Percentiles rank a stretch among this genome's conserved stretches.
Evolutionary conservation across 768 basidiomycete genomes (phyloP).

Genomic region (Cubamyces sp.): DNA sequence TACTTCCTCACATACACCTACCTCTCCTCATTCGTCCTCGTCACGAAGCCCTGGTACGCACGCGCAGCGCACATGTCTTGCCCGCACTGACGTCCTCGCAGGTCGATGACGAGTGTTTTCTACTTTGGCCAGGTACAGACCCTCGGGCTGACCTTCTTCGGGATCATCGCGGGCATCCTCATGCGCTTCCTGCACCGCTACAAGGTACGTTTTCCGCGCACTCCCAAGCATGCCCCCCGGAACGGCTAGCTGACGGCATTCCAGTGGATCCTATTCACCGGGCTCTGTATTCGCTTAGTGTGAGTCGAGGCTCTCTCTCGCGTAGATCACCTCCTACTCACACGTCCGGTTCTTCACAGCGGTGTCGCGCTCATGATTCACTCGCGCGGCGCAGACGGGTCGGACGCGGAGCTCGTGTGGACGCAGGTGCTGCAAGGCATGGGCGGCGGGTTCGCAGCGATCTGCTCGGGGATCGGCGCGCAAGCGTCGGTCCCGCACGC

Average conservation of each 20-base stretch:
- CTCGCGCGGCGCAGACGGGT: constrained; percentile 28
- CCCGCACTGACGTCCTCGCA: neutral
- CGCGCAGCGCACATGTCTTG: constrained; percentile 46
- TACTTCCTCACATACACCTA: constrained; percentile 76
- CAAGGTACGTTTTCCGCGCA: constrained; percentile 35
- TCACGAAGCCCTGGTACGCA: constrained; percentile 31
- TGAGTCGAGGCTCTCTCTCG: constrained; percentile 16
- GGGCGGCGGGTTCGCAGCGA: constrained; percentile 54
- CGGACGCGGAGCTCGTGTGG: constrained; percentile 44
- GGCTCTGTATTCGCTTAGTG: constrained; percentile 35
- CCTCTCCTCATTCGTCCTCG: constrained; percentile 67
- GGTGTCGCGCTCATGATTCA: constrained; percentile 37
- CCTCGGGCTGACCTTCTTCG: constrained; percentile 50
- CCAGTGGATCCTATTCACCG: constrained; percentile 44
- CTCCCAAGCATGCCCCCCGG: neutral
- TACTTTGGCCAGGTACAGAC: constrained; percentile 45
- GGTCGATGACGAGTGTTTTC: constrained; percentile 41
- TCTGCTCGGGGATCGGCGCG: constrained; percentile 44
- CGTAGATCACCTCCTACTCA: neutral
- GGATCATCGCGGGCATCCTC: constrained; percentile 50
- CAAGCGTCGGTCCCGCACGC: constrained; percentile 52
- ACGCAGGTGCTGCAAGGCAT: constrained; percentile 53
- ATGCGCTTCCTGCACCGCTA: constrained; percentile 50
- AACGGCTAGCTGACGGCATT: neutral
- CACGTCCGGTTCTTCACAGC: constrained; percentile 7